These are phyloP conservation scores for Rhizophagus prolifer DNA, from an alignment of 192 early-diverging fungal genomes.

Conservation along the genomic window DNA sequence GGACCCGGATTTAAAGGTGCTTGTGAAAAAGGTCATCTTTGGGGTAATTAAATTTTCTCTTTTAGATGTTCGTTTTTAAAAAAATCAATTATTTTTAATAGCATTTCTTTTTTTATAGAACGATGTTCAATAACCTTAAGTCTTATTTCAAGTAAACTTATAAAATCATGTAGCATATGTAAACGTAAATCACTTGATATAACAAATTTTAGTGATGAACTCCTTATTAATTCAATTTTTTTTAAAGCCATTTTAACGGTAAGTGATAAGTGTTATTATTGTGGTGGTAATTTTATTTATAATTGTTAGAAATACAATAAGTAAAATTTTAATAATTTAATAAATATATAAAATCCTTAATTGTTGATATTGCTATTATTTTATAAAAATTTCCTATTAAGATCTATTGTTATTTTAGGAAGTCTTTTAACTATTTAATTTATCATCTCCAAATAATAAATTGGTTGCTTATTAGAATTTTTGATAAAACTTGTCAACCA, in stretches of 20 bases:
- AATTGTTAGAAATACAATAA: neutral
- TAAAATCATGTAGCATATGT: constrained; percentile 14
- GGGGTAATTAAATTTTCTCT: neutral
- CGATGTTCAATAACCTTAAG: constrained; percentile 11
- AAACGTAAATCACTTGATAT: neutral
- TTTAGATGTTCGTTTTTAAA: neutral
- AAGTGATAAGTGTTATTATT: constrained; percentile 14
- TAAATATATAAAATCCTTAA: too few species aligned
- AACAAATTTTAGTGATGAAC: neutral
- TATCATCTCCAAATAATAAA: too few species aligned
- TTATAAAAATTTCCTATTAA: too few species aligned
- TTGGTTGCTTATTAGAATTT: too few species aligned
- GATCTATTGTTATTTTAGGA: too few species aligned
- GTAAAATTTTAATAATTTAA: too few species aligned
- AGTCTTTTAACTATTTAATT: too few species aligned
- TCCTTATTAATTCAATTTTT: neutral
- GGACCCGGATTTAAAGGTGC: neutral
- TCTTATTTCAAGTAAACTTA: neutral
- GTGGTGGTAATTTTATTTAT: constrained; percentile 9
- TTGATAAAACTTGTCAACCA: too few species aligned
- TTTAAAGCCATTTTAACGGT: constrained; percentile 1
- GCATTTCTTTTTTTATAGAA: neutral
- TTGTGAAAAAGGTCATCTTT: constrained; percentile 7
- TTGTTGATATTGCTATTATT: too few species aligned
- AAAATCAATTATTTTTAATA: neutral